Percentiles rank a stretch among this genome's conserved stretches.
Conservation (phyloP, 352 stramenopile species). For the Thraustochytrium sp. region DNA sequence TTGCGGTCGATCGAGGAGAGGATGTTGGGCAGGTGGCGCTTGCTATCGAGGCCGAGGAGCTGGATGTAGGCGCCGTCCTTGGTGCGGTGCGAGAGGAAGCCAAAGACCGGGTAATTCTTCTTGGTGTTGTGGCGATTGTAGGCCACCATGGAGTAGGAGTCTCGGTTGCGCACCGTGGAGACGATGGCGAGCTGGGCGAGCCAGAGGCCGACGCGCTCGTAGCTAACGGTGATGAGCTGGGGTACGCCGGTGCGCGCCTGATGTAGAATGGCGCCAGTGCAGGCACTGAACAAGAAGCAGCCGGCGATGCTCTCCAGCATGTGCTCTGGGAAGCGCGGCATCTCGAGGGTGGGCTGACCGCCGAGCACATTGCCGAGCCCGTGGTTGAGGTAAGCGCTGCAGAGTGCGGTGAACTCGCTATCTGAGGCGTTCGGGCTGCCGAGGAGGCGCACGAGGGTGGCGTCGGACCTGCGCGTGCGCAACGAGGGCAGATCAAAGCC, state of each 20-base stretch:
- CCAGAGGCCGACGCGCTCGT: conserved; percentile 7
- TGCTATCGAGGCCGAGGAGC: conserved; percentile 10
- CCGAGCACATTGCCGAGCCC: not conserved
- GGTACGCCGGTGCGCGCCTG: not conserved
- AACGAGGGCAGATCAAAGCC: not conserved
- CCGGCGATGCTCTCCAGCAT: not conserved
- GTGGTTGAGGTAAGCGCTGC: not conserved
- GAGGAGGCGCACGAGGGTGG: not conserved
- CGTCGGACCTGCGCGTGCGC: not conserved
- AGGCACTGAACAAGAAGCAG: not conserved
- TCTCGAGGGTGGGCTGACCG: not conserved
- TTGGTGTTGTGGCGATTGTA: not conserved
- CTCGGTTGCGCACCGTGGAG: not conserved
- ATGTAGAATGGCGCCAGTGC: not conserved
- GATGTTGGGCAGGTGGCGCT: not conserved
- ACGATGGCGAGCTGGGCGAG: not conserved
- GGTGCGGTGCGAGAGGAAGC: not conserved
- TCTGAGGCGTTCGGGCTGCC: not conserved
- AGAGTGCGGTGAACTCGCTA: not conserved
- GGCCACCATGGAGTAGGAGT: not conserved
- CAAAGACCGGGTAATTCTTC: not conserved
- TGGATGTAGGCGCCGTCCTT: conserved; percentile 30
- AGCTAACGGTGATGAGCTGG: not conserved
- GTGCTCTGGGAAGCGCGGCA: conserved; percentile 28
- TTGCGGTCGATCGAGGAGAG: not conserved